Base-by-base conservation (phyloP, 768 basidiomycete species). In the Pisolithus orientalis region DNA sequence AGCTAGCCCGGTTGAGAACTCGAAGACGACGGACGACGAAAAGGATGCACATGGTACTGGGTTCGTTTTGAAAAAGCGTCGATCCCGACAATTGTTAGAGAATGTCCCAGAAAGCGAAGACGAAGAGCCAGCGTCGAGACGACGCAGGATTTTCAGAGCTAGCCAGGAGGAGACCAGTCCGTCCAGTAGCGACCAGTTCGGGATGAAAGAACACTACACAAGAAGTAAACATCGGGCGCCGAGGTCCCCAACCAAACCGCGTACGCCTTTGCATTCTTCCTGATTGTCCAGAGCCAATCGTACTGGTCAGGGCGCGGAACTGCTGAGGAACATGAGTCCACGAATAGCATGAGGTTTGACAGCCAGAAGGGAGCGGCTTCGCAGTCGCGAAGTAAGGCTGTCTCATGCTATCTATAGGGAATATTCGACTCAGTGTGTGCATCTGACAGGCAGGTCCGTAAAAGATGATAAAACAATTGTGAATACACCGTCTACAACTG, bases 391-490 rank as follows among this genome's bases (percentile, higher is more conserved):
- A 46, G 63, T 64, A 47, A 44, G 58, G 48, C 5, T 21, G 17
- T 49, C 8, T 2, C 28, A 17, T 8, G 31, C 1, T 7, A 21
- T 8, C 14, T 4, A n/a, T 28, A 42, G 2, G 14, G 32, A 21
- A 21, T 14, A 25, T 53, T 5, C 49, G 37, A 16, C n/a, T 9
- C 3, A 16, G 6, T n/a, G 38, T 17, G 6, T n/a, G 38, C n/a
- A 9, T 43, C 25, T 43, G 9, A 43, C 24, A 65, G 62, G 40
- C 32, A 58, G 34, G 2, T 50, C 47, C 4, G 49, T 62, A 39
- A 66, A 59, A 50, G 52, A 53, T 40, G 64, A 63, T 11, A 63
- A 54, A 24, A 21, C 0, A 24, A 44, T 39, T n/a, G 47, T 7
- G 29, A 40, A 8, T 6, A 42, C 29, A 6, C 54, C 39, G 40